These are phyloP conservation scores for Nemania sp. DNA, from an alignment of 2,329 filamentous ascomycete genomes.

Conservation along the genomic window DNA sequence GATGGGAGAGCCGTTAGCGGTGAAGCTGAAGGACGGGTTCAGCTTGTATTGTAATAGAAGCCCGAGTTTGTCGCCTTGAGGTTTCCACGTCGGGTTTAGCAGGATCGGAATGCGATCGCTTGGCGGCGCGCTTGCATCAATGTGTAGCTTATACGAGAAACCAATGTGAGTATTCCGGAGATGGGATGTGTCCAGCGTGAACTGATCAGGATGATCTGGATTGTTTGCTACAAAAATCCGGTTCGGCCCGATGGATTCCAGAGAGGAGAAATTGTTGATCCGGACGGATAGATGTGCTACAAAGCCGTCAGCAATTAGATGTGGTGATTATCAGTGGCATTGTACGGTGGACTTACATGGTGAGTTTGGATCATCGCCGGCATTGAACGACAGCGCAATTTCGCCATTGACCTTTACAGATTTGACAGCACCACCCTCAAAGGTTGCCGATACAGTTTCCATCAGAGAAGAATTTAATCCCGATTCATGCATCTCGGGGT, in stretches of 20 bases:
- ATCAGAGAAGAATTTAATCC: conserved; percentile 89
- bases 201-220: conserved; percentile 73
- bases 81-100: conserved; percentile 78
- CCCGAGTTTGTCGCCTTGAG: conserved; percentile 82
- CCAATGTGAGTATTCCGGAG: conserved; percentile 76
- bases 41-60: conserved; percentile 82
- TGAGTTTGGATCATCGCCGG: conserved; percentile 50
- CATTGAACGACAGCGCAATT: conserved; percentile 83
- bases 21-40: conserved; percentile 66
- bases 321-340: background rate
- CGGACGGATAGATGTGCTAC: conserved; percentile 68
- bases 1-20: conserved; percentile 48
- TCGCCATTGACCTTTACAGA: conserved; percentile 81
- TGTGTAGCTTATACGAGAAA: conserved; percentile 89
- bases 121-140: conserved; percentile 57
- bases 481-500: conserved; percentile 77
- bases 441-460: conserved; percentile 85
- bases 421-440: conserved; percentile 73
- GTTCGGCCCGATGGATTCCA: conserved; percentile 93
- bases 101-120: conserved; percentile 69
- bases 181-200: conserved; percentile 72
- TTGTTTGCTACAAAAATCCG: conserved; percentile 81
- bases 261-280: conserved; percentile 82
- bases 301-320: conserved; percentile 26
- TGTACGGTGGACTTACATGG: conserved; percentile 49